Percentiles rank a stretch among this genome's conserved stretches.
These are phyloP conservation scores for Arthroderma uncinatum DNA, from an alignment of 2,329 filamentous ascomycete species.

Conservation along the genomic window DNA sequence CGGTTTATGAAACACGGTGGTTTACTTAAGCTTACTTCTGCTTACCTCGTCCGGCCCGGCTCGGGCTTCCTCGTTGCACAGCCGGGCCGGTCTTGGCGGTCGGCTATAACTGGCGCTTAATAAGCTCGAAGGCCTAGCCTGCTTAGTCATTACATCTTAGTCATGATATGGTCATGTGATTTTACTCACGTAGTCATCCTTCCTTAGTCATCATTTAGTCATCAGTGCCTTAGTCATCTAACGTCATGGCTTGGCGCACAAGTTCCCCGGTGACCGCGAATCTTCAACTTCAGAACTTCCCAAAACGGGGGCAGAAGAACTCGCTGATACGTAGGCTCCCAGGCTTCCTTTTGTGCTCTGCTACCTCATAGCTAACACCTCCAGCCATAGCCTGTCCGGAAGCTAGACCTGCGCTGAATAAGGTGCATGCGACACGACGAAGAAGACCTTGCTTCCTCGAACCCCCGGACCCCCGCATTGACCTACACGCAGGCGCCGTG, in stretches of 20 bases:
- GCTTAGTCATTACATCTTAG: not conserved
- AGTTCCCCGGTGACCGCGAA: too few relatives aligned
- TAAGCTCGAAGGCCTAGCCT: not conserved
- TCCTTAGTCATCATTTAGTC: not conserved
- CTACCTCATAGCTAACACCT: too few relatives aligned
- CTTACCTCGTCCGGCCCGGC: slow-evolving; percentile 1
- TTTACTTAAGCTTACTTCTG: slow-evolving; percentile 1
- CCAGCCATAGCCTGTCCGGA: too few relatives aligned
- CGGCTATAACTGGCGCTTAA: slow-evolving; percentile 1
- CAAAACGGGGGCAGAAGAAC: too few relatives aligned
- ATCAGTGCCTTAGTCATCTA: not conserved
- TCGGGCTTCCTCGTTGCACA: not conserved
- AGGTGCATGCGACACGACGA: not conserved
- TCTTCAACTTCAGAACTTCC: too few relatives aligned
- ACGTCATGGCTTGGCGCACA: too few relatives aligned
- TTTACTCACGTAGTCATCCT: too few relatives aligned
- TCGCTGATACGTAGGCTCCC: too few relatives aligned
- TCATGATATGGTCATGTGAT: too few relatives aligned
- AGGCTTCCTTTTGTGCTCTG: too few relatives aligned
- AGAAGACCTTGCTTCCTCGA: not conserved
- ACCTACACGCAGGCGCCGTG: not conserved
- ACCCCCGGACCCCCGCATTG: not conserved
- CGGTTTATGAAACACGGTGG: not conserved
- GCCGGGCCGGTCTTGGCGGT: not conserved
- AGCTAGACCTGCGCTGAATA: too few relatives aligned